A percentile compares a stretch with the other conserved stretches of the same genome.
Conservation (phyloP, 169 alveolate genomes). For the Toxoplasma gondii region DNA sequence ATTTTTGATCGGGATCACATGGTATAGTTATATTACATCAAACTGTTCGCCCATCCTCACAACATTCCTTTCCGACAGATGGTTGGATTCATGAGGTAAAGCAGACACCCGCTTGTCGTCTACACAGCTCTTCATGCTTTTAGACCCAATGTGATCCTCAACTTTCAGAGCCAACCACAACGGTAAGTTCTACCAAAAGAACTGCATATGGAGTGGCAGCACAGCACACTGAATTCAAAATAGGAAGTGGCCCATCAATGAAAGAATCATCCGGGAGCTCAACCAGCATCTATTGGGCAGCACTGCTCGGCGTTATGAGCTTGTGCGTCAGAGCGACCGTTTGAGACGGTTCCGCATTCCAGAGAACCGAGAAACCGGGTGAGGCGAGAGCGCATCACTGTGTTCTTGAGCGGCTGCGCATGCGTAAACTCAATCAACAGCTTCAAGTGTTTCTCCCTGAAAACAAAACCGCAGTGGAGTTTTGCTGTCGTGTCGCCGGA, state of each 20-base stretch:
- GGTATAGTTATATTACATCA: conserved; percentile 22
- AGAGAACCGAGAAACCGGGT: not conserved
- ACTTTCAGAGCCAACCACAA: conserved; percentile 65
- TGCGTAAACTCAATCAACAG: not conserved
- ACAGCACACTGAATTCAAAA: not conserved
- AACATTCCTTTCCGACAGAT: conserved; percentile 25
- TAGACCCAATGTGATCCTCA: not conserved
- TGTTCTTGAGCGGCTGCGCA: too few species aligned
- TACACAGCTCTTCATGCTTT: not conserved
- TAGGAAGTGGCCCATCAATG: conserved; percentile 63
- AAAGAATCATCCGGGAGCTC: conserved; percentile 9
- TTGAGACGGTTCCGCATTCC: not conserved
- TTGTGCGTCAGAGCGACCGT: conserved; percentile 37
- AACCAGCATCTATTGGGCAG: not conserved
- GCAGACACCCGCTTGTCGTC: not conserved
- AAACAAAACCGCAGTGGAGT: not conserved
- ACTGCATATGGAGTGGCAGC: not conserved
- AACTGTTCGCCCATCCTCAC: not conserved
- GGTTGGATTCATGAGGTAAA: conserved; percentile 71
- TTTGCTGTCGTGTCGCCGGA: too few species aligned
- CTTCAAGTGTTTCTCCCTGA: not conserved
- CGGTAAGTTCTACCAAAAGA: conserved; percentile 24
- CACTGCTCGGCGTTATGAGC: conserved; percentile 51
- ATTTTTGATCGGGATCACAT: conserved; percentile 79
- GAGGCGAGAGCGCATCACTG: too few species aligned